Evolutionary conservation across 1,284 basidiomycete genomes (phyloP).

Genomic region (Boletus sp.): DNA sequence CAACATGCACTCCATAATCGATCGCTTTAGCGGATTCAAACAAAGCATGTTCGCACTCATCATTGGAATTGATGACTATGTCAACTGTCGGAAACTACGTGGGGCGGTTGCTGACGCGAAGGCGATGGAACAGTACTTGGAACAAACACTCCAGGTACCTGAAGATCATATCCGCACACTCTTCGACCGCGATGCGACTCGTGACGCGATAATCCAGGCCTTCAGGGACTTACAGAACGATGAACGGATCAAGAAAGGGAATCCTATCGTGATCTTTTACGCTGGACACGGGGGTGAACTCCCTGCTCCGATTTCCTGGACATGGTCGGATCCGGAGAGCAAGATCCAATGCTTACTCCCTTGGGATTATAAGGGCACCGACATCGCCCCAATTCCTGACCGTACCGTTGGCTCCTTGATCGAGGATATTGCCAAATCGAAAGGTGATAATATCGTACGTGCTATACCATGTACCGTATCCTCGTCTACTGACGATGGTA

Average conservation of each 20-base stretch:
- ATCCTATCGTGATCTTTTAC: constrained; percentile 61
- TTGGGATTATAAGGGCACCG: constrained; percentile 47
- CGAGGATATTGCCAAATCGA: constrained; percentile 43
- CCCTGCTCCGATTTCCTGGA: constrained; percentile 47
- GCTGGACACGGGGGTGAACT: constrained; percentile 58
- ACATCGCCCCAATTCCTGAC: constrained; percentile 44
- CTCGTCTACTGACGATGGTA: neutral
- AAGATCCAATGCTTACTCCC: constrained; percentile 55
- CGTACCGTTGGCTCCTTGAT: constrained; percentile 54
- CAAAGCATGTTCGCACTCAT: constrained; percentile 47
- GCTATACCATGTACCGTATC: no score
- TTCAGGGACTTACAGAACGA: constrained; percentile 53
- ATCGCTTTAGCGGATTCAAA: neutral
- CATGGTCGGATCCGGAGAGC: constrained; percentile 27
- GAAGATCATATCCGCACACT: constrained; percentile 50
- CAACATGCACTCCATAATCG: neutral
- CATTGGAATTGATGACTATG: constrained; percentile 58
- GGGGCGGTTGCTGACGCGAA: constrained; percentile 56
- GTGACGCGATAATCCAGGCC: constrained; percentile 47
- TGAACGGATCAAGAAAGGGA: constrained; percentile 48
- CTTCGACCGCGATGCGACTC: constrained; percentile 50
- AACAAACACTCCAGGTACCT: constrained; percentile 47
- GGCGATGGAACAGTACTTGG: constrained; percentile 48
- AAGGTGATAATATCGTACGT: constrained; percentile 54
- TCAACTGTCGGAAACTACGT: constrained; percentile 49